phyloP scores from a whole-genome alignment of 257 asterid genomes.

The Solanum commersonii region DNA sequence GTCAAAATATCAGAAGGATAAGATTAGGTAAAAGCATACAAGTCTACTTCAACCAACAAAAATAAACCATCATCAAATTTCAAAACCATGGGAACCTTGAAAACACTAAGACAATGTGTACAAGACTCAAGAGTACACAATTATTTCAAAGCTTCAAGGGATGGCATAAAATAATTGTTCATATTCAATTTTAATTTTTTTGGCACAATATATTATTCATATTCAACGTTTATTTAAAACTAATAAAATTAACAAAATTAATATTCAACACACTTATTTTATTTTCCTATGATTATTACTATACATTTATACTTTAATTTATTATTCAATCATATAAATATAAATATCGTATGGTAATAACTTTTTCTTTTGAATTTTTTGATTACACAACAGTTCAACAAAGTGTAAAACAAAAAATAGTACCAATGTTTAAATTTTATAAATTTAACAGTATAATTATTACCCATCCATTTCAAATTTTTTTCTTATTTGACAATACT shows the following conservation, averaged over 20 bases:
- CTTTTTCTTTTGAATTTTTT: neutral
- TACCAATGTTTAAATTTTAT: neutral
- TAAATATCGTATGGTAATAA: neutral
- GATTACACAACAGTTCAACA: neutral
- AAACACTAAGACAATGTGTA: neutral
- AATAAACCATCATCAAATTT: neutral
- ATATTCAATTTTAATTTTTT: neutral
- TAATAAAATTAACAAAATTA: neutral
- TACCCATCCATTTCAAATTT: neutral
- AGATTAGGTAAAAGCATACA: neutral
- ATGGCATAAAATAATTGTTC: neutral
- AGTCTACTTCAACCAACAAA: neutral
- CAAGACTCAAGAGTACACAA: neutral
- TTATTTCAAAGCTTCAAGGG: neutral
- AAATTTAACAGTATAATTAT: neutral
- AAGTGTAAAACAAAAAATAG: neutral
- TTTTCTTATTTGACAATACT: neutral
- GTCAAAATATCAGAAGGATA: neutral
- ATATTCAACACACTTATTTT: neutral
- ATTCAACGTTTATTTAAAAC: too few species aligned
- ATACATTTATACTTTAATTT: neutral
- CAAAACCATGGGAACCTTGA: neutral
- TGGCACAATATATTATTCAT: too few species aligned
- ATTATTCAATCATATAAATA: neutral
- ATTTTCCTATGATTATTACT: neutral